Conservation (phyloP, 768 basidiomycete species). For the Suillus paluster region DNA sequence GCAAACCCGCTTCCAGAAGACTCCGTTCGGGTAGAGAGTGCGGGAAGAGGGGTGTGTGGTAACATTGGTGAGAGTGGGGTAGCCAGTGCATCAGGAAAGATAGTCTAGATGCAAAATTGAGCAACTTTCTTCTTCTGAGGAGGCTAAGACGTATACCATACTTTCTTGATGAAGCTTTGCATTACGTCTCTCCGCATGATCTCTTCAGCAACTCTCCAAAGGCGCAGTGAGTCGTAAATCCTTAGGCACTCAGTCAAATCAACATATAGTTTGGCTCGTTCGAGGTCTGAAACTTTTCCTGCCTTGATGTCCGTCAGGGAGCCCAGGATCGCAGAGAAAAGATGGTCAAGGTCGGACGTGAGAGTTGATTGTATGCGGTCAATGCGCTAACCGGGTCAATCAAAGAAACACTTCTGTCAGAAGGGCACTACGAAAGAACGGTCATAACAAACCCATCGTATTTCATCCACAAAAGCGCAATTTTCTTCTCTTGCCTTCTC, state of each 20-base stretch:
- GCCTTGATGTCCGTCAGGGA: slow-evolving; percentile 53
- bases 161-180: slow-evolving; percentile 78
- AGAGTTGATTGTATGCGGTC: slow-evolving; percentile 84
- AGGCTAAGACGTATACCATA: slow-evolving; percentile 30
- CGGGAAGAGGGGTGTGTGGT: slow-evolving; percentile 72
- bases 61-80: slow-evolving; percentile 75
- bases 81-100: slow-evolving; percentile 70
- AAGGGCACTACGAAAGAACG: not conserved
- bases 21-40: slow-evolving; percentile 13
- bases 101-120: slow-evolving; percentile 52
- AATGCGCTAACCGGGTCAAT: slow-evolving; percentile 59
- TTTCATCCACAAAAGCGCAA: slow-evolving; percentile 79
- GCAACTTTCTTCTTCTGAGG: slow-evolving; percentile 5
- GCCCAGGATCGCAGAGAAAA: slow-evolving; percentile 69
- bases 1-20: slow-evolving; percentile 40
- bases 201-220: slow-evolving; percentile 90
- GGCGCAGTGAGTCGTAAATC: slow-evolving; percentile 77
- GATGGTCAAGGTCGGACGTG: slow-evolving; percentile 82
- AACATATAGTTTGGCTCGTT: slow-evolving; percentile 61
- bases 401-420: not conserved
- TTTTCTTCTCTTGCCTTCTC: slow-evolving; percentile 79
- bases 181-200: slow-evolving; percentile 76
- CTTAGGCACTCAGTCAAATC: slow-evolving; percentile 81
- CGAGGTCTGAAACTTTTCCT: slow-evolving; percentile 59
- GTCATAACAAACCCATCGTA: slow-evolving; percentile 75